Conservation (phyloP, 1,284 basidiomycete genomes). For the Rhizoctonia solani region DNA sequence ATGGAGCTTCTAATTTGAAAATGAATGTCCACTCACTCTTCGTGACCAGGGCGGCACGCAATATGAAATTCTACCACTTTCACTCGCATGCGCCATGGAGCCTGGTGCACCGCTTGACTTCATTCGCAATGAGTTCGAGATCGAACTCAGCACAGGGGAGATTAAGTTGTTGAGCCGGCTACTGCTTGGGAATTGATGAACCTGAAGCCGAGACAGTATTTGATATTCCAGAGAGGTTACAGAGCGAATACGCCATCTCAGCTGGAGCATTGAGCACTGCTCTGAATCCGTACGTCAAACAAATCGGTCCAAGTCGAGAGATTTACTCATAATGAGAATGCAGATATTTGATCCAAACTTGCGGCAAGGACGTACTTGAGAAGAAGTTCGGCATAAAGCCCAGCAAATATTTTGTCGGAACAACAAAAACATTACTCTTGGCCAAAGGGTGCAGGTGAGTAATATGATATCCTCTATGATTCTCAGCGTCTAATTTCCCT, state of each 20-base stretch:
- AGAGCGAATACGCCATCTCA: conserved; percentile 44
- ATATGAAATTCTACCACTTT: conserved; percentile 52
- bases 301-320: not conserved
- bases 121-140: conserved; percentile 44
- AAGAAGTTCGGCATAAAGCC: conserved; percentile 43
- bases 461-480: not conserved
- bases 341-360: conserved; percentile 44
- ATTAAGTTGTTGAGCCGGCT: conserved; percentile 42
- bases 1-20: conserved; percentile 36
- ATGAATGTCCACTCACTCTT: not conserved
- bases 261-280: conserved; percentile 40
- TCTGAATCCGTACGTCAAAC: conserved; percentile 44
- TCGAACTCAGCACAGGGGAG: conserved; percentile 41
- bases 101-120: conserved; percentile 43
- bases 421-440: conserved; percentile 54
- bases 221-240: conserved; percentile 44
- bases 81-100: conserved; percentile 46
- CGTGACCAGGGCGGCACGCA: too few species aligned
- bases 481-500: not conserved
- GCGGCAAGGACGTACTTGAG: conserved; percentile 47
- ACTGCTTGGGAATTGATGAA: conserved; percentile 48
- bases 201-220: conserved; percentile 42
- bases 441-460: conserved; percentile 53
- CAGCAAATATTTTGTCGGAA: conserved; percentile 44
- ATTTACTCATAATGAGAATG: not conserved